Evolutionary conservation across 1,139 yeast genomes (phyloP).

Genomic region (Kurtzmaniella quercitrusa): DNA sequence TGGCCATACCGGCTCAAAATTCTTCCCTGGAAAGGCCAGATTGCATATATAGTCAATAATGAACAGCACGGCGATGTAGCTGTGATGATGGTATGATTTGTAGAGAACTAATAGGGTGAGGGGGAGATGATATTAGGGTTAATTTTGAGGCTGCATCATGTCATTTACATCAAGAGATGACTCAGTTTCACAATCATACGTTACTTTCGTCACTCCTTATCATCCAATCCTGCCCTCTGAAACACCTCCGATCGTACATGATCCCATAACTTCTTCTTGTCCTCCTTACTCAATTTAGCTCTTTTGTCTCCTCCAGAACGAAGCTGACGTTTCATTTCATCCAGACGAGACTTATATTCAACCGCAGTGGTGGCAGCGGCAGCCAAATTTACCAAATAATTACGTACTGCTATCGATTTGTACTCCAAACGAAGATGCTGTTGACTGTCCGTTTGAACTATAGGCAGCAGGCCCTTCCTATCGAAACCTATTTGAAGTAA

Average conservation of each 20-base stretch:
- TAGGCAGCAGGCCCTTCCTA: neutral
- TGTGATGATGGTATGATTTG: no score
- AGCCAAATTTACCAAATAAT: slow-evolving; percentile 47
- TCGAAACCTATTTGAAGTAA: slow-evolving; percentile 34
- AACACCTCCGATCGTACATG: slow-evolving; percentile 47
- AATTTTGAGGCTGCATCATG: no score
- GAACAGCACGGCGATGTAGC: neutral
- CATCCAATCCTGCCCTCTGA: slow-evolving; percentile 44
- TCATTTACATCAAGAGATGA: neutral
- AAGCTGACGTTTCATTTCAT: slow-evolving; percentile 26
- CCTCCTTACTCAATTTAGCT: slow-evolving; percentile 36
- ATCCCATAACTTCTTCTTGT: slow-evolving; percentile 46
- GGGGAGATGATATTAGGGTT: no score
- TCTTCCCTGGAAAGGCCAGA: neutral
- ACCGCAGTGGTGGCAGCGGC: slow-evolving; percentile 55
- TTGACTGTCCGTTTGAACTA: slow-evolving; percentile 20
- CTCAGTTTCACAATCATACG: neutral
- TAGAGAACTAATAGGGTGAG: no score
- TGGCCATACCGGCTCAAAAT: neutral
- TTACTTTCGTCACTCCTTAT: slow-evolving; percentile 4
- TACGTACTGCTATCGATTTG: slow-evolving; percentile 46
- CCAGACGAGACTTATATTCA: slow-evolving; percentile 42
- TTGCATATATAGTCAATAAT: neutral
- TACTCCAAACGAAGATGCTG: slow-evolving; percentile 32
- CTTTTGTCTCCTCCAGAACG: slow-evolving; percentile 22